Evolutionary conservation across 2,329 filamentous ascomycete species (phyloP).

Genomic region (Neofusicoccum umdonicola): DNA sequence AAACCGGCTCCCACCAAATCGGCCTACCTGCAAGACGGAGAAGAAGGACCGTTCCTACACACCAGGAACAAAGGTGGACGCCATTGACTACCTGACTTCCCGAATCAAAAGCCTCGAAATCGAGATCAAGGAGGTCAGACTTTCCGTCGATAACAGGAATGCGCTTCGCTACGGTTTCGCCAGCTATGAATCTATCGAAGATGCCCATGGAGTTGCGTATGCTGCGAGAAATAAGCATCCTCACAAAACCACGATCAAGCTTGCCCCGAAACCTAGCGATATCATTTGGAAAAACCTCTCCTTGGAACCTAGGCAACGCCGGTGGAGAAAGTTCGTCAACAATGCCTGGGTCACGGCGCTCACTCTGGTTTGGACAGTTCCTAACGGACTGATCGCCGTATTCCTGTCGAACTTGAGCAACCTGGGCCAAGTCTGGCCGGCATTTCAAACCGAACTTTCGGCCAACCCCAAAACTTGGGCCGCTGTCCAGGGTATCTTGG

Average conservation of each 20-base stretch:
- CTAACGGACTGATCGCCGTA: conserved; percentile 91
- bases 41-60: conserved; percentile 70
- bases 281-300: conserved; percentile 95
- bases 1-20: conserved; percentile 68
- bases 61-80: conserved; percentile 74
- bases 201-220: conserved; percentile 86
- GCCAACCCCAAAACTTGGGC: conserved; percentile 70
- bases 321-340: conserved; percentile 73
- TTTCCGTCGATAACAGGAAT: conserved; percentile 79
- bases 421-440: conserved; percentile 74
- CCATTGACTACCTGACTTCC: conserved; percentile 87
- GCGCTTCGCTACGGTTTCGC: conserved; percentile 92
- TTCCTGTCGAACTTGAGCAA: conserved; percentile 87
- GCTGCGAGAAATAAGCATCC: conserved; percentile 77
- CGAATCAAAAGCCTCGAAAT: conserved; percentile 80
- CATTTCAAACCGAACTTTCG: conserved; percentile 65
- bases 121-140: conserved; percentile 79
- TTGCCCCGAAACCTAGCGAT: conserved; percentile 85
- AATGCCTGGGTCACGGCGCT: conserved; percentile 79
- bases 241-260: conserved; percentile 69
- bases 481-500: conserved; percentile 85
- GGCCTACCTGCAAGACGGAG: conserved; percentile 76
- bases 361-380: conserved; percentile 82
- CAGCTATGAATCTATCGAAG: conserved; percentile 82
- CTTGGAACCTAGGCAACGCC: conserved; percentile 65